A percentile compares a stretch with the other conserved stretches of the same genome.
Evolutionary conservation across 2,329 filamentous ascomycete genomes (phyloP).

Genomic region (Xenoacremonium recifei): DNA sequence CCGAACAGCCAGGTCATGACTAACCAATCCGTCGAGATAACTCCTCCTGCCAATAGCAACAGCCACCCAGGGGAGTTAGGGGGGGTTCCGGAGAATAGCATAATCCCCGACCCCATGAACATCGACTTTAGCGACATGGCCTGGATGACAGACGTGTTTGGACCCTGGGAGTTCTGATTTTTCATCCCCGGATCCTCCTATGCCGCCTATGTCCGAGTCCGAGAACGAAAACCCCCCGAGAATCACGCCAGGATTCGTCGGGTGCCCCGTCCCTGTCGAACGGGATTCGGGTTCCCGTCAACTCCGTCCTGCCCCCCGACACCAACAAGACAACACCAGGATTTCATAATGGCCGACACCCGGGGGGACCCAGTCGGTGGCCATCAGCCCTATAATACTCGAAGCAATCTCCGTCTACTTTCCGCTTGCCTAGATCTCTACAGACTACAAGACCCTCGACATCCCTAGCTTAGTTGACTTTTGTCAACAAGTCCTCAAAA

Average conservation of each 20-base stretch:
- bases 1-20: conserved; percentile 23
- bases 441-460: too few relatives aligned
- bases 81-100: neutral
- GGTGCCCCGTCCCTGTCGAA: neutral
- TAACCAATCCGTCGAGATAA: conserved; percentile 9
- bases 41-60: neutral
- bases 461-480: neutral
- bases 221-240: neutral
- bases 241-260: conserved; percentile 2
- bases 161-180: conserved; percentile 34
- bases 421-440: conserved; percentile 2
- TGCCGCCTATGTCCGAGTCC: neutral
- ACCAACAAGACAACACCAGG: conserved; percentile 1
- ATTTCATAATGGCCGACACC: conserved; percentile 1
- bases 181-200: neutral
- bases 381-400: conserved; percentile 6
- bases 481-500: neutral
- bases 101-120: conserved; percentile 9
- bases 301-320: conserved; percentile 2
- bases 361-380: conserved; percentile 5
- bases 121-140: conserved; percentile 34
- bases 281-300: conserved; percentile 11
- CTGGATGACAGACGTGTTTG: conserved; percentile 39
- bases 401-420: conserved; percentile 6
- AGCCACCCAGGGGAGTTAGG: too few relatives aligned